Evolutionary conservation across 2,329 filamentous ascomycete genomes (phyloP).

Genomic region (Trematosphaeria pertusa): DNA sequence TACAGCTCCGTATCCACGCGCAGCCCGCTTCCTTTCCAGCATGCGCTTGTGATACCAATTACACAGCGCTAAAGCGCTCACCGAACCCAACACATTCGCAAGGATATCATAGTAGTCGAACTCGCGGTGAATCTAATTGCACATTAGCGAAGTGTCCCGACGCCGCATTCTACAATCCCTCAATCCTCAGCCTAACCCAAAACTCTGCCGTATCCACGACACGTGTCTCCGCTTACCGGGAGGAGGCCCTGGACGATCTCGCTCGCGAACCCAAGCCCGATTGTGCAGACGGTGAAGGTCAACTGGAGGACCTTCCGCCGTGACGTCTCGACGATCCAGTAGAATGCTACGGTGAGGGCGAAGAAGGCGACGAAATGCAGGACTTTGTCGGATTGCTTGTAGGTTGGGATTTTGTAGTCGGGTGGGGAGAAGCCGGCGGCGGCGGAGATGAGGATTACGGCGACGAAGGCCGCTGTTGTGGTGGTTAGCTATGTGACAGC

Average conservation of each 20-base stretch:
- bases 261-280: conserved; percentile 73
- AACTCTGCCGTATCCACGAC: no score
- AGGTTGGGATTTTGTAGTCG: conserved; percentile 58
- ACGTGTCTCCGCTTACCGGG: conserved; percentile 56
- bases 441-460: conserved; percentile 69
- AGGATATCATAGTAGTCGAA: conserved; percentile 86
- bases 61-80: conserved; percentile 74
- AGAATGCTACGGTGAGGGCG: conserved; percentile 83
- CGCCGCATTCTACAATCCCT: no score
- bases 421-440: conserved; percentile 74
- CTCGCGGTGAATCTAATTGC: conserved; percentile 52
- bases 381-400: conserved; percentile 82
- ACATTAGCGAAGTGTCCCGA: no score
- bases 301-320: conserved; percentile 85
- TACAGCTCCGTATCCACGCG: conserved; percentile 74
- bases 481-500: conserved; percentile 5
- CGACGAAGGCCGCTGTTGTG: conserved; percentile 54
- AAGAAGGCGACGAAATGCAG: conserved; percentile 91
- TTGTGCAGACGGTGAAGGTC: conserved; percentile 80
- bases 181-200: not conserved
- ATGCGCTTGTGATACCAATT: conserved; percentile 95
- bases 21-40: conserved; percentile 82
- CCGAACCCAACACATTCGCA: conserved; percentile 83
- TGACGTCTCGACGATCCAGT: conserved; percentile 94
- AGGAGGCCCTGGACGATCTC: conserved; percentile 79